Percentiles rank a stretch among this genome's conserved stretches.
Conservation (phyloP, 1,284 basidiomycete species). For the Marasmius fiardii region DNA sequence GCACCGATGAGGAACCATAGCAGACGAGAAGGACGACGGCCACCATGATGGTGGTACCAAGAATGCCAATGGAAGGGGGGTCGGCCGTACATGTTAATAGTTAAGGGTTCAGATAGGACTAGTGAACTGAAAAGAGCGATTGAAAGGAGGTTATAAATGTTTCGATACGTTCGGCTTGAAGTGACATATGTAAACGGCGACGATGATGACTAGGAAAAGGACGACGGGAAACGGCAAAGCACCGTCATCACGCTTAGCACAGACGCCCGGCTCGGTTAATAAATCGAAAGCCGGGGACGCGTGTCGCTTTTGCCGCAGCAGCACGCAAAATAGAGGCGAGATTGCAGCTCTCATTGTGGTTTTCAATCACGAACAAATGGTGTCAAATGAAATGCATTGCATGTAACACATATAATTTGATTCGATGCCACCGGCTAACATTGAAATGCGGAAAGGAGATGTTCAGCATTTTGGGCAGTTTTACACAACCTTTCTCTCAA, state of each 20-base stretch:
- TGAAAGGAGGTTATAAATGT: not conserved
- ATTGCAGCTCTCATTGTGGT: no score
- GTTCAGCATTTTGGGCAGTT: no score
- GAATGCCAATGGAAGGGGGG: conserved; percentile 8
- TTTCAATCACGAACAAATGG: no score
- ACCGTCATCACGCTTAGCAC: not conserved
- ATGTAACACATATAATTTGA: no score
- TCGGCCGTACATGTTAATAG: not conserved
- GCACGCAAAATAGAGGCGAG: no score
- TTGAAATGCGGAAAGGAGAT: no score
- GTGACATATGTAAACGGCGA: not conserved
- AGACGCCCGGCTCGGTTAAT: no score
- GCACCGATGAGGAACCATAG: conserved; percentile 69
- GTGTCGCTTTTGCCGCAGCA: no score
- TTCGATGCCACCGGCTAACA: no score
- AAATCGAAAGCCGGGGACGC: no score
- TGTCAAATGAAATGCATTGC: no score
- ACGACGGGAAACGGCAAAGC: not conserved
- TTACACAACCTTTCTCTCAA: no score
- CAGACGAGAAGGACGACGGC: conserved; percentile 47
- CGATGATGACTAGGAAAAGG: not conserved
- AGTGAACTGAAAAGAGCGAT: not conserved
- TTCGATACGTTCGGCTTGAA: not conserved
- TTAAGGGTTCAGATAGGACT: not conserved
- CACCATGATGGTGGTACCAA: conserved; percentile 20